These are phyloP conservation scores for Fusarium sp. DNA, from an alignment of 2,329 filamentous ascomycete genomes.

Conservation along the genomic window DNA sequence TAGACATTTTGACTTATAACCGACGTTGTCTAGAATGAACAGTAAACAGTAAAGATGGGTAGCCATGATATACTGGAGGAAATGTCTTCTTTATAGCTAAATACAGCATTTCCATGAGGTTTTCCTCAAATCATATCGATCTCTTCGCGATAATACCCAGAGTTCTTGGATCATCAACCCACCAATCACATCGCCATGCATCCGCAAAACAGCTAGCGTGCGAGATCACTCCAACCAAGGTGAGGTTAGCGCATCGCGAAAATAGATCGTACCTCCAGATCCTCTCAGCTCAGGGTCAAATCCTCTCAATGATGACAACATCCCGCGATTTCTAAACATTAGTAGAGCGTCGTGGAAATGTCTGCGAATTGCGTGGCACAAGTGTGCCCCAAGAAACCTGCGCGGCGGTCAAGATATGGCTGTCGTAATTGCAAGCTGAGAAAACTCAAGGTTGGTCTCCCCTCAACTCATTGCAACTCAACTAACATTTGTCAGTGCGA, in stretches of 20 bases:
- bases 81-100: neutral
- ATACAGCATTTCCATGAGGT: accelerated
- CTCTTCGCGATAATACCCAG: neutral
- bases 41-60: no score
- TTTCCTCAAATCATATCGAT: neutral
- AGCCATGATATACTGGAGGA: accelerated
- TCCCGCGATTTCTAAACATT: neutral
- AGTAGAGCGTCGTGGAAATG: neutral
- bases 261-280: neutral
- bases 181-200: conserved; percentile 41
- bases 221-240: neutral
- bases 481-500: conserved; percentile 50
- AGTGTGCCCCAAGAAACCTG: neutral
- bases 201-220: conserved; percentile 41
- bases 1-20: conserved; percentile 39
- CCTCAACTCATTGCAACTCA: neutral
- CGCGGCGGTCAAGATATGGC: conserved; percentile 53
- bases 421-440: conserved; percentile 61
- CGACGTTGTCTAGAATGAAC: neutral
- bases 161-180: neutral
- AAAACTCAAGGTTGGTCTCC: conserved; percentile 54
- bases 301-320: neutral
- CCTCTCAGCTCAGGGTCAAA: neutral
- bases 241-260: conserved; percentile 23
- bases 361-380: neutral